phyloP scores from a whole-genome alignment of 371 early-diverging fungal species.

The Mucor mucedo region DNA sequence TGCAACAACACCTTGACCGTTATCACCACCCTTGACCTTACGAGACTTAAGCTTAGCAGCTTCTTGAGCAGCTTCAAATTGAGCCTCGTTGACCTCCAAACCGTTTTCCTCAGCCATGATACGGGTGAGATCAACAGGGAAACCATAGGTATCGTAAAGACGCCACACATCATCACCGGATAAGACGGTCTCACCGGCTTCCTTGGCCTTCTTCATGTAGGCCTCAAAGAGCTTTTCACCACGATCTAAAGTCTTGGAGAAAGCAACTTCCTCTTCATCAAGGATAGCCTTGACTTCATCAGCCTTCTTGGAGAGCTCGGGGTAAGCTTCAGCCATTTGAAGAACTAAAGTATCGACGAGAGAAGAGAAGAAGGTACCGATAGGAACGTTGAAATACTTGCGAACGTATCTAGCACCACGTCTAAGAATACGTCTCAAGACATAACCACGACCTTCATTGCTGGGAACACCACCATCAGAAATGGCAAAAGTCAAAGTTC shows the following conservation, averaged over 20 bases:
- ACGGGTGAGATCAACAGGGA: conserved; percentile 99
- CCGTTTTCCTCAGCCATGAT: conserved; percentile 98
- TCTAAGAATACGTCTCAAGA: conserved; percentile 97
- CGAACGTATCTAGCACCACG: conserved; percentile 97
- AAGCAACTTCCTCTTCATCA: conserved; percentile 95
- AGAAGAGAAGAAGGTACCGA: conserved; percentile 91
- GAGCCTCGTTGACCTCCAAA: conserved; percentile 84
- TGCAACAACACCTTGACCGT: conserved; percentile 66
- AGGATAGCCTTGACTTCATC: conserved; percentile 91
- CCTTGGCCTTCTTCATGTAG: conserved; percentile 75
- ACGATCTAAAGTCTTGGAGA: conserved; percentile 97
- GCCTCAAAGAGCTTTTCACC: conserved; percentile 95
- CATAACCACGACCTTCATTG: conserved; percentile 99
- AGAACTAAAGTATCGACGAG: conserved; percentile 87
- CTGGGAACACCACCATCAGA: conserved; percentile 96
- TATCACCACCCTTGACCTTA: conserved; percentile 65
- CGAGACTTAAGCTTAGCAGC: conserved; percentile 85
- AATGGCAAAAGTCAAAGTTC: conserved; percentile 98
- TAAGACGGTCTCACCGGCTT: conserved; percentile 63
- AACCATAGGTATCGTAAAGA: conserved; percentile 99
- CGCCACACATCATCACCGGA: conserved; percentile 96
- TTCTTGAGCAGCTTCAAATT: conserved; percentile 84
- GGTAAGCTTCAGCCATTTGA: conserved; percentile 89
- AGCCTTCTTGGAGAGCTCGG: conserved; percentile 78
- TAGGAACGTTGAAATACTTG: conserved; percentile 88